Base-by-base conservation (phyloP, 768 basidiomycete genomes). In the Amanita brunnescens region DNA sequence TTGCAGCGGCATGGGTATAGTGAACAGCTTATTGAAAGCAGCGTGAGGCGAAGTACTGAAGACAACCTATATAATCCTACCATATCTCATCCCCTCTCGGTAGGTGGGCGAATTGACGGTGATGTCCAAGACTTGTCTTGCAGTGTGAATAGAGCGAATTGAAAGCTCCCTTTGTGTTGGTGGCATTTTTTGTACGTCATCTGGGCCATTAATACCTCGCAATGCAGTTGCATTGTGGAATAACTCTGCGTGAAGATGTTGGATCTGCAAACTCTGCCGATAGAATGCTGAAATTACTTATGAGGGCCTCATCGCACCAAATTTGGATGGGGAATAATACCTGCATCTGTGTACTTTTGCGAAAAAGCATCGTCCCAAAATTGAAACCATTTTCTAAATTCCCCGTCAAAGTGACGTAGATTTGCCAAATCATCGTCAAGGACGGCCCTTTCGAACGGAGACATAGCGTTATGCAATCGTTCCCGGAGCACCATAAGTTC, bases 401-500 rank as follows among this genome's bases (percentile, higher is more conserved):
- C 83, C 6, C 64, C 61, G 62, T 91, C 87, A 12, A 91, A 90
- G 47, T 79, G 75, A 43, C 80, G 79, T 18, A 95, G 75, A 46
- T 81, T 72, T 16, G 73, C 73, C 61, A 92, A 84, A 38, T 91
- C 87, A 46, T 77, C 75, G 24, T 88, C 84, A 54, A 64, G 66
- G 24, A 93, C 84, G 3, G 87, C 80, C 0, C 80, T 77, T 57
- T 94, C 89, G 38, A 80, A 78, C 14, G 87, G 85, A n/a, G 83
- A 80, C 38, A 96, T 69, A 14, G 82, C 78, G 62, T 93, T 87
- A 60, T 92, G 85, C 1, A 94, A 76, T 21, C 86, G 78, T 60
- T 95, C 93, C 54, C 93, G 81, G 55, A 95, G 80, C 26, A 83
- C 82, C 79, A 93, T 91, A 51, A 95, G 76, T 61, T 97, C 92